phyloP scores from a whole-genome alignment of 2,329 filamentous ascomycete species.

The Claviceps digitariae region DNA sequence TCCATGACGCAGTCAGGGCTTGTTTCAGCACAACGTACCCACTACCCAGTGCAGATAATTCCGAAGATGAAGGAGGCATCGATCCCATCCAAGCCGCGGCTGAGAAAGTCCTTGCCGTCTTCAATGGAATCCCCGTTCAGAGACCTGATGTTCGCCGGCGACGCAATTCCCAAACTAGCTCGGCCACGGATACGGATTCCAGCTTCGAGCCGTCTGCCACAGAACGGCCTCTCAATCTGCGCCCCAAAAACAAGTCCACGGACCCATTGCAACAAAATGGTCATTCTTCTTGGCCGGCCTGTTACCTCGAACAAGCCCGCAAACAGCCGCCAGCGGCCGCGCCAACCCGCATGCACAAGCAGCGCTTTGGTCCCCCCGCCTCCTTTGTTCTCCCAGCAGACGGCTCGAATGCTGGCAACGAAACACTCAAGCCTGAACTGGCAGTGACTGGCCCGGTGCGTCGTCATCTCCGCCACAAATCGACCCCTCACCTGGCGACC shows the following conservation, averaged over 20 bases:
- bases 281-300: conserved; percentile 3
- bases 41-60: background rate
- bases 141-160: conserved; percentile 6
- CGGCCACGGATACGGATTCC: conserved; percentile 6
- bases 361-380: conserved; percentile 11
- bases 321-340: conserved; percentile 7
- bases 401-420: background rate
- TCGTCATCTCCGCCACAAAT: conserved; percentile 5
- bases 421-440: background rate
- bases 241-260: conserved; percentile 8
- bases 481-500: conserved; percentile 4
- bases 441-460: background rate
- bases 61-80: conserved; percentile 5
- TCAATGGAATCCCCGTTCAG: conserved; percentile 9
- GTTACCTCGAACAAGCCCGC: conserved; percentile 12
- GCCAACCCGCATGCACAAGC: conserved; percentile 4
- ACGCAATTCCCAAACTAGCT: conserved; percentile 7
- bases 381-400: conserved; percentile 6
- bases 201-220: conserved; percentile 23
- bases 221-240: conserved; percentile 23
- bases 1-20: conserved; percentile 1
- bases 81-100: conserved; percentile 9
- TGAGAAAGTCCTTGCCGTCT: conserved; percentile 9
- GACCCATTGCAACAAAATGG: background rate
- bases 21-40: conserved; percentile 1